Conservation (phyloP, 495 filamentous ascomycete species). For the Achaetomiella virescens region DNA sequence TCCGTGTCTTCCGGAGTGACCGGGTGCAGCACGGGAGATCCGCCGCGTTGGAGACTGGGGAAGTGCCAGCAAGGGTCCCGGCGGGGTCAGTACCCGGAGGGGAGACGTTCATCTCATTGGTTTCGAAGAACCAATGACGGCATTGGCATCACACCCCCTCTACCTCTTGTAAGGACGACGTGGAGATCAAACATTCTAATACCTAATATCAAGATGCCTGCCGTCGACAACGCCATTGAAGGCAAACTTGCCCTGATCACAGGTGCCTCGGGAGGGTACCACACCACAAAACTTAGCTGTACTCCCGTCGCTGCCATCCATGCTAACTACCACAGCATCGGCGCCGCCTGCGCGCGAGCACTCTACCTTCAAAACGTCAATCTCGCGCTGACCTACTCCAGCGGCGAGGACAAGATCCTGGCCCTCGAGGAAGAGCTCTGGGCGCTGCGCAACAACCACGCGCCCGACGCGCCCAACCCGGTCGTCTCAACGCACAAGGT, state of each 20-base stretch:
- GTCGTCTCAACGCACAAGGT: slow-evolving; percentile 49
- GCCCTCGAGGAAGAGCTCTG: slow-evolving; percentile 36
- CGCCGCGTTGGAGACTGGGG: background rate
- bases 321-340: slow-evolving; percentile 41
- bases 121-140: too few relatives aligned
- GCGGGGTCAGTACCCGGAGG: slow-evolving; percentile 10
- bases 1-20: background rate
- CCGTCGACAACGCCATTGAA: slow-evolving; percentile 45
- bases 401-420: slow-evolving; percentile 42
- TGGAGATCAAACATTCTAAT: too few relatives aligned
- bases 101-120: background rate
- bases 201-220: slow-evolving; percentile 13
- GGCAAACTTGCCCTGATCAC: slow-evolving; percentile 59
- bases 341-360: slow-evolving; percentile 52
- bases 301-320: background rate
- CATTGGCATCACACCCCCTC: too few relatives aligned
- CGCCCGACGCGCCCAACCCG: background rate
- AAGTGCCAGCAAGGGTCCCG: background rate
- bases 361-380: slow-evolving; percentile 48
- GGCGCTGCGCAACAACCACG: background rate
- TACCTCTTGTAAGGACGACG: too few relatives aligned
- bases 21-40: background rate
- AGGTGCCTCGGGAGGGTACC: slow-evolving; percentile 60
- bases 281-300: background rate
- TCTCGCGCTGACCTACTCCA: slow-evolving; percentile 58